Base-by-base conservation (phyloP, 306 rosid genomes). In the Prinsepia uniflora region DNA sequence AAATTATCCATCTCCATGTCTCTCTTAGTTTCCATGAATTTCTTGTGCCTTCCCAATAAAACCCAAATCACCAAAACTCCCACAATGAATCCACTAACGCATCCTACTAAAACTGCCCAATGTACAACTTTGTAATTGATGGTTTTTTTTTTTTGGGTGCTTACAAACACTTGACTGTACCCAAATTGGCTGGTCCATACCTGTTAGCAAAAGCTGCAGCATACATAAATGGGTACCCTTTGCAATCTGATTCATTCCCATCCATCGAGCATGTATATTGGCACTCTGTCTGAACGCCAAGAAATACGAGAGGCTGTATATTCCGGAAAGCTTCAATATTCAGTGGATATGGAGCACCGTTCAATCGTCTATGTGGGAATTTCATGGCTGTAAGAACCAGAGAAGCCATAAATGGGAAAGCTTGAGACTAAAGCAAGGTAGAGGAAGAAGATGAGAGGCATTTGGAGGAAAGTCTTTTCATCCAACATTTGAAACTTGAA, bases 191-290 rank as follows among this genome's bases (percentile, higher is more conserved):
- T 55, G 81, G 81, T 19, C 72, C 82, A 55, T 63, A 79, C 79
- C 63, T 47, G 52, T 74, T 79, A 30, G 67, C 75, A 69, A 73
- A 62, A 39, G 68, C 82, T 10, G 72, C 82, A 8, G 76, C 79
- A 63, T 79, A 79, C 17, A 79, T 63, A 69, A 46, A 79, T 22
- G 76, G 82, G 47, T 68, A 68, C 53, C 63, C 75, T 0, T 40
- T 7, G 56, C 76, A 74, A 40, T 54, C 63, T 7, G 72, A 18
- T 30, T 64, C 58, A 24, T 68, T 63, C 24, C 48, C 79, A 39
- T 36, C 46, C 76, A 34, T 74, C 65, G 6, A 70, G 44, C 47
- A 43, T 11, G 44, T 69, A 74, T 20, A 74, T 20, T 70, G 64
- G 57, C 79, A 79, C 1, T 56, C 58, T 5, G 72, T 70, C 4